These are phyloP conservation scores for Fremontodendron californicum DNA, from an alignment of 345 rosid species.

Conservation along the genomic window DNA sequence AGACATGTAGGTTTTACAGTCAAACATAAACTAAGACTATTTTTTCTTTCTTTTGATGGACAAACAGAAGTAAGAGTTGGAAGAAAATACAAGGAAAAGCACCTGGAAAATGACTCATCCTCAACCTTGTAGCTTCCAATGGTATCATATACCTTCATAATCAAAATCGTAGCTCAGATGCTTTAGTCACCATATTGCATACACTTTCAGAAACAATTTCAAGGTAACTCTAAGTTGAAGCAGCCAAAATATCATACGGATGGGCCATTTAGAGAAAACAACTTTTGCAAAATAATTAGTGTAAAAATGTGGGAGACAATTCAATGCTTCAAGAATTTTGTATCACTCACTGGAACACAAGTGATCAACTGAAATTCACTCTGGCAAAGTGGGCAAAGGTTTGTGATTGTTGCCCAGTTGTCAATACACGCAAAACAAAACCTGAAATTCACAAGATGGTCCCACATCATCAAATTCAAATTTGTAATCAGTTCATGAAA, in stretches of 20 bases:
- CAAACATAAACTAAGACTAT: neutral
- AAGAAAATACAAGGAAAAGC: neutral
- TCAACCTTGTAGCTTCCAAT: constrained; percentile 70
- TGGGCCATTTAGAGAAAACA: neutral
- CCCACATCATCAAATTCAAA: constrained; percentile 18
- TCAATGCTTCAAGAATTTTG: neutral
- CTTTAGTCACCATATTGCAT: constrained; percentile 16
- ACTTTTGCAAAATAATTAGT: neutral
- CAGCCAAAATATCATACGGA: neutral
- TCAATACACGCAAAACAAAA: constrained; percentile 97
- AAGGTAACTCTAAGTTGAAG: constrained; percentile 15
- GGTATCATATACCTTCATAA: constrained; percentile 80
- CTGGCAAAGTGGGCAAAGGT: constrained; percentile 97
- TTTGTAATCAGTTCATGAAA: neutral
- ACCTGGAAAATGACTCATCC: constrained; percentile 74
- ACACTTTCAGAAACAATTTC: constrained; percentile 15
- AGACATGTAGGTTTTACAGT: neutral
- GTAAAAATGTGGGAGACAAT: neutral
- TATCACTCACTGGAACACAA: constrained; percentile 85
- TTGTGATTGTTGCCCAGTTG: constrained; percentile 95
- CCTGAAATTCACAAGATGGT: constrained; percentile 45
- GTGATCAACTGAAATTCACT: constrained; percentile 93
- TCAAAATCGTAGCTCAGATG: constrained; percentile 23
- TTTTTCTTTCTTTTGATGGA: neutral
- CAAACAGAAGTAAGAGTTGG: neutral